Conservation (phyloP, 1,139 yeast species). For the Sugiyamaella paludigena region DNA sequence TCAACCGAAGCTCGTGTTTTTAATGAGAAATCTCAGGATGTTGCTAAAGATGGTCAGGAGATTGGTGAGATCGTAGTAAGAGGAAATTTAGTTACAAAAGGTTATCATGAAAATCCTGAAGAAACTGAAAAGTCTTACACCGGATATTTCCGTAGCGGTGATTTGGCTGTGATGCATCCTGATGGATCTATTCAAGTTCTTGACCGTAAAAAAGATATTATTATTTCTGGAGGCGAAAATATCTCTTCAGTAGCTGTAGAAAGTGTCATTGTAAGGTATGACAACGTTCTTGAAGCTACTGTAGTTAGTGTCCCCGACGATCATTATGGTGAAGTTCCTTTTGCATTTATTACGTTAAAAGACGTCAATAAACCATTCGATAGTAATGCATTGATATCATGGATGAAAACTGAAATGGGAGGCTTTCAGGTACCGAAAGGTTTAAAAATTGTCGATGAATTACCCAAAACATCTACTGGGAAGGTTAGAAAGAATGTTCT, state of each 20-base stretch:
- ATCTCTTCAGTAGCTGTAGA: slow-evolving; percentile 77
- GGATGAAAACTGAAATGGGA: slow-evolving; percentile 34
- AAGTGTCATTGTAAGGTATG: slow-evolving; percentile 52
- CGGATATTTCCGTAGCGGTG: slow-evolving; percentile 83
- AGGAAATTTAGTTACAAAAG: slow-evolving; percentile 52
- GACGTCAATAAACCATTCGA: slow-evolving; percentile 20
- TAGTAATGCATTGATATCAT: slow-evolving; percentile 26
- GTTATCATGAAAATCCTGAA: slow-evolving; percentile 57
- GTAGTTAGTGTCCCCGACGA: slow-evolving; percentile 41
- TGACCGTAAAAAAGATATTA: slow-evolving; percentile 77
- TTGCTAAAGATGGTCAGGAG: slow-evolving; percentile 43
- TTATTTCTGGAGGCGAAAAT: slow-evolving; percentile 80
- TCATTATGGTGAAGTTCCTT: slow-evolving; percentile 40
- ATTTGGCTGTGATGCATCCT: slow-evolving; percentile 58
- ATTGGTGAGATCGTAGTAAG: slow-evolving; percentile 40
- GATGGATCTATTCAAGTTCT: slow-evolving; percentile 61
- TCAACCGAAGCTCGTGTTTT: slow-evolving; percentile 46
- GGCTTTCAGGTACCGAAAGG: slow-evolving; percentile 39
- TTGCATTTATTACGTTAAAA: slow-evolving; percentile 35
- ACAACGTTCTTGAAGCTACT: slow-evolving; percentile 37
- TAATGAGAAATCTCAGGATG: slow-evolving; percentile 44
- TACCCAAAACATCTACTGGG: slow-evolving; percentile 42
- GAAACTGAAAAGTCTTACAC: slow-evolving; percentile 55
- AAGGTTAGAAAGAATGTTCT: slow-evolving; percentile 38
- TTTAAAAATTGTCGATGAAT: slow-evolving; percentile 30